These are phyloP conservation scores for Plasmodium cynomolgi DNA, from an alignment of 169 alveolate species.

Conservation along the genomic window DNA sequence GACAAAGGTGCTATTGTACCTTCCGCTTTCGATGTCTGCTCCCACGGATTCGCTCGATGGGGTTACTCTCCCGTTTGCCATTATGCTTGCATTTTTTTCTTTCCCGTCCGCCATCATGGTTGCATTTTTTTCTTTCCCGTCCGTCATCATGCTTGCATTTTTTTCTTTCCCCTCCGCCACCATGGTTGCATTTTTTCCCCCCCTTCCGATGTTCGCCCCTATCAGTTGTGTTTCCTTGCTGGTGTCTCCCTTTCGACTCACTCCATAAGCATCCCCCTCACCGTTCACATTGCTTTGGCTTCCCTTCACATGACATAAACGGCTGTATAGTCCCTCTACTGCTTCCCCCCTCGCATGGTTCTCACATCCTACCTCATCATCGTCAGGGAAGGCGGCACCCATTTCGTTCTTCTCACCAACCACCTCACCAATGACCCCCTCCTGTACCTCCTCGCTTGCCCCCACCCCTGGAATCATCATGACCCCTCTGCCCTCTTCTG, in stretches of 20 bases:
- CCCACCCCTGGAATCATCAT: not conserved
- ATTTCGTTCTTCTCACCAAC: not conserved
- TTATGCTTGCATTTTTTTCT: not conserved
- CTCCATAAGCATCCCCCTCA: not conserved
- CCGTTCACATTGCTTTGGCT: not conserved
- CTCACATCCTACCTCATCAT: not conserved
- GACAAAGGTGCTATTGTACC: slow-evolving; percentile 24
- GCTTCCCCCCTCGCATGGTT: not conserved
- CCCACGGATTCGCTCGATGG: not conserved
- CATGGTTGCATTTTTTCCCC: not conserved
- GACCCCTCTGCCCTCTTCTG: not conserved
- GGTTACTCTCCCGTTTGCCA: not conserved
- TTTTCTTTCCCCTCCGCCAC: not conserved
- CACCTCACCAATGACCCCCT: not conserved
- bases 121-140: not conserved
- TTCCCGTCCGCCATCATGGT: too few species aligned
- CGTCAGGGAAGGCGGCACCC: not conserved
- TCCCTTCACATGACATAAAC: not conserved
- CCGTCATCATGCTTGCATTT: not conserved
- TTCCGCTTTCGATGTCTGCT: not conserved
- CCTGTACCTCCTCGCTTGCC: not conserved
- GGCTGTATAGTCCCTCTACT: not conserved
- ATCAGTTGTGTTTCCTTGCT: not conserved
- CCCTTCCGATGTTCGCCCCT: not conserved
- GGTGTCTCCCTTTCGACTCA: not conserved